These are phyloP conservation scores for Phytophthora colocasiae DNA, from an alignment of 352 stramenopile species.

Conservation along the genomic window DNA sequence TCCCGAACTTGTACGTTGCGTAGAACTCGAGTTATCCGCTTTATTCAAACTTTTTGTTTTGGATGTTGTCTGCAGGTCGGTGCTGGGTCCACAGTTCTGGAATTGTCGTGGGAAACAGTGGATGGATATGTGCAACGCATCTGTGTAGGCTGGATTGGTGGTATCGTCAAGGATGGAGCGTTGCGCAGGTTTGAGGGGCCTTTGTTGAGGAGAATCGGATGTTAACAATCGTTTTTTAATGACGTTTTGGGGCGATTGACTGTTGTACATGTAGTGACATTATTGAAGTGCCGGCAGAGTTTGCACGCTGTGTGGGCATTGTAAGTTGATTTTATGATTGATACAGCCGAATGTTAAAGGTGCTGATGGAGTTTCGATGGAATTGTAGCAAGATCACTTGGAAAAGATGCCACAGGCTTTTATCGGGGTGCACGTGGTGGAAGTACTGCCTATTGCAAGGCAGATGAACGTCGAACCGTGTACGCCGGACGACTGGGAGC, in stretches of 20 bases:
- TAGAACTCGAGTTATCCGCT: background rate
- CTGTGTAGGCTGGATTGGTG: constrained; percentile 75
- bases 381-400: constrained; percentile 64
- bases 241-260: background rate
- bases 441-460: constrained; percentile 66
- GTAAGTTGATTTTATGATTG: constrained; percentile 39
- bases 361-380: constrained; percentile 2
- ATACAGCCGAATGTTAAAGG: background rate
- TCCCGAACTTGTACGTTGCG: constrained; percentile 39
- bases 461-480: constrained; percentile 87
- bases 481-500: constrained; percentile 90
- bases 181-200: constrained; percentile 51
- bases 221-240: constrained; percentile 3
- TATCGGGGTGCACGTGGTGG: constrained; percentile 78
- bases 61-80: constrained; percentile 26
- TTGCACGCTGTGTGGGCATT: constrained; percentile 83
- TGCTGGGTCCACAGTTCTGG: constrained; percentile 65
- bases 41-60: constrained; percentile 9
- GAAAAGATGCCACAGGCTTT: constrained; percentile 63
- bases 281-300: constrained; percentile 85
- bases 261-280: constrained; percentile 52
- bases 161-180: constrained; percentile 52
- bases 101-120: constrained; percentile 80
- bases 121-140: constrained; percentile 84
- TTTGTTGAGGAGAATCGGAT: background rate